Evolutionary conservation across 495 filamentous ascomycete genomes (phyloP), one percentile per base, ranked within the genome.

Genomic region (Daldinia vernicosa): DNA sequence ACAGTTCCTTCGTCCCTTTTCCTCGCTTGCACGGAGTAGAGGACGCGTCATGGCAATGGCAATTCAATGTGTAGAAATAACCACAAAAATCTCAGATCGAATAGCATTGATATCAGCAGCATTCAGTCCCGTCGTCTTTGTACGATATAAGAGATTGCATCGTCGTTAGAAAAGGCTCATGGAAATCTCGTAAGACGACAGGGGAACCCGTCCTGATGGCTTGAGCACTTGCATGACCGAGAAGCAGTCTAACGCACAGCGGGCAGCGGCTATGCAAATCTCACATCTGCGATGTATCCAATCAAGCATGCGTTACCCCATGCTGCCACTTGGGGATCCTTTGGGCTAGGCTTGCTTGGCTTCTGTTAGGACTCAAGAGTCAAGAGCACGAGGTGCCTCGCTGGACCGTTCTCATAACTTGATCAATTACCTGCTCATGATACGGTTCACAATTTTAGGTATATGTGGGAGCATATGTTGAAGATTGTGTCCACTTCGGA

Each of bases 221-320:
- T 75, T 74, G 37, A 75, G 69, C 74, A 78, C 77, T 78, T 78
- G 77, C 76, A 78, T 77, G 69, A 65, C 68, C 75, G 61, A 77
- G 69, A 74, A 73, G 72, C 66, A 75, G 68, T 72, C 75, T 77
- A 75, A 79, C 75, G 77, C 77, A 79, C 76, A 75, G 76, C 75
- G 75, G 75, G 74, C 75, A 74, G 74, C 77, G 77, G 77, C 76
- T 79, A 79, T 79, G 77, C 76, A 78, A 71, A 76, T 77, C 76
- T 75, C 71, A 77, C 69, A 74, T 73, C 66, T 71, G 60, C 65
- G 56, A 72, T 69, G 62, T 69, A 63, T 28, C 77, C 77, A 77
- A 79, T 77, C 71, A 78, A 53, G 62, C 58, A 27, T 60, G 63
- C 40, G 58, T 66, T 77, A 74, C 73, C 68, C 75, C 75, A 76